Conservation (phyloP, 2,329 filamentous ascomycete species). For the Penicillium sp. region DNA sequence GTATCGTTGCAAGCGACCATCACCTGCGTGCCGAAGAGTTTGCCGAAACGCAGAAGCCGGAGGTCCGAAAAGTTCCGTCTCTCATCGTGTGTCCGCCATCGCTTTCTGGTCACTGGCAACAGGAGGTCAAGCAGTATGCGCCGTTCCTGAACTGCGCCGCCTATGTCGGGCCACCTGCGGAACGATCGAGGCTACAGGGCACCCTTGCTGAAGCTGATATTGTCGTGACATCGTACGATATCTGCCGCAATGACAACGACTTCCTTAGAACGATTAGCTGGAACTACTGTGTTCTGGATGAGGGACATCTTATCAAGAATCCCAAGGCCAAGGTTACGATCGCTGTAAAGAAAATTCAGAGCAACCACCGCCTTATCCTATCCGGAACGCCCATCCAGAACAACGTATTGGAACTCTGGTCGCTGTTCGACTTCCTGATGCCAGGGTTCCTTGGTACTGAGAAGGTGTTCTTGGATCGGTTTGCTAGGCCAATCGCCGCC, state of each 20-base stretch:
- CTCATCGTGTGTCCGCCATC: slow-evolving; percentile 96
- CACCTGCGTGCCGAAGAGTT: slow-evolving; percentile 92
- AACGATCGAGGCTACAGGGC: slow-evolving; percentile 73
- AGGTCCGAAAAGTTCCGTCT: slow-evolving; percentile 81
- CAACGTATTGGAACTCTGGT: slow-evolving; percentile 96
- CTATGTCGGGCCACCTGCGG: slow-evolving; percentile 86
- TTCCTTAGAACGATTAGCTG: slow-evolving; percentile 81
- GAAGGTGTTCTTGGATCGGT: slow-evolving; percentile 94
- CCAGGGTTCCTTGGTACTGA: slow-evolving; percentile 95
- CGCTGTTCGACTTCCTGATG: slow-evolving; percentile 98
- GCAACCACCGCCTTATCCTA: slow-evolving; percentile 93
- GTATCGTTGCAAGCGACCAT: slow-evolving; percentile 97
- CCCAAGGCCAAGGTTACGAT: slow-evolving; percentile 94
- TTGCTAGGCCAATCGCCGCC: slow-evolving; percentile 92
- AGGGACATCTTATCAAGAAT: slow-evolving; percentile 98
- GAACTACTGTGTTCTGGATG: slow-evolving; percentile 97
- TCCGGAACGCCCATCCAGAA: slow-evolving; percentile 98
- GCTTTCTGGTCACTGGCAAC: slow-evolving; percentile 96
- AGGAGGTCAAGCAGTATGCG: slow-evolving; percentile 94
- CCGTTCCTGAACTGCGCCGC: slow-evolving; percentile 89
- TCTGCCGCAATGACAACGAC: slow-evolving; percentile 94
- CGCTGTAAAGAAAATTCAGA: slow-evolving; percentile 85
- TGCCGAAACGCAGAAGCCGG: slow-evolving; percentile 76
- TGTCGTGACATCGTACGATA: slow-evolving; percentile 97
- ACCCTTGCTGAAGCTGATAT: slow-evolving; percentile 81